Evolutionary conservation across 2,329 filamentous ascomycete species (phyloP), one percentile per base, ranked within the genome.

Genomic region (Thelonectria blattea): DNA sequence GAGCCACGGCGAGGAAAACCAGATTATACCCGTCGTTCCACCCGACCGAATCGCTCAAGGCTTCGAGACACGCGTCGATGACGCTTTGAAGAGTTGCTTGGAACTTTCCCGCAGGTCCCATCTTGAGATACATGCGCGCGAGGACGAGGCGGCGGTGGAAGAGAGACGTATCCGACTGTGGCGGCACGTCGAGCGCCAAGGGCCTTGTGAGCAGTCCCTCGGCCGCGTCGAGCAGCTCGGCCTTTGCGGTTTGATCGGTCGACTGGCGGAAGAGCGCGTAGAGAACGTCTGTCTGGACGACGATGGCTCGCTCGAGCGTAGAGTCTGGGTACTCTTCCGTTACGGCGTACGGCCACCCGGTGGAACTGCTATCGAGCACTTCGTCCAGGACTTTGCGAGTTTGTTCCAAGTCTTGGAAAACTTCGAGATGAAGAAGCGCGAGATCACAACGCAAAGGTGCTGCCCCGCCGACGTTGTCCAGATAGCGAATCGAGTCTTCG

Each of bases 381-480:
- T 70, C 63, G 2, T 73, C 69, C 0, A 73, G 15, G 1, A 50
- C 27, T 9, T 62, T 43, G 0, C 61, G 60, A 0, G 71, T 58
- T 2, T 53, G 41, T 1, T 69, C 34, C 0, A 57, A 50, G 14
- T 73, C 64, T 1, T 50, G 56, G 3, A 41, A 52, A 1, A 65
- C 67, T 1, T 70, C 47, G 2, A 69, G 27, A 3, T 73, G 63
- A 2, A 64, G 27, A 1, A 52, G 2, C 0, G 67, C 68, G 1
- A 73, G 65, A 0, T 69, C 67, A 1, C 58, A 8, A 0, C 67
- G 69, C 0, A 73, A 30, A 5, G 71, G 72, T 0, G 65, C 63
- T 2, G 59, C 63, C 1, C 69, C 69, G 2, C 71, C 62, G 1
- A 73, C 63, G 20, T 72, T 72, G 1, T 73, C 71, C 5, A 73